Conservation (phyloP, 2,329 filamentous ascomycete genomes). For the Setomelanomma holmii region DNA sequence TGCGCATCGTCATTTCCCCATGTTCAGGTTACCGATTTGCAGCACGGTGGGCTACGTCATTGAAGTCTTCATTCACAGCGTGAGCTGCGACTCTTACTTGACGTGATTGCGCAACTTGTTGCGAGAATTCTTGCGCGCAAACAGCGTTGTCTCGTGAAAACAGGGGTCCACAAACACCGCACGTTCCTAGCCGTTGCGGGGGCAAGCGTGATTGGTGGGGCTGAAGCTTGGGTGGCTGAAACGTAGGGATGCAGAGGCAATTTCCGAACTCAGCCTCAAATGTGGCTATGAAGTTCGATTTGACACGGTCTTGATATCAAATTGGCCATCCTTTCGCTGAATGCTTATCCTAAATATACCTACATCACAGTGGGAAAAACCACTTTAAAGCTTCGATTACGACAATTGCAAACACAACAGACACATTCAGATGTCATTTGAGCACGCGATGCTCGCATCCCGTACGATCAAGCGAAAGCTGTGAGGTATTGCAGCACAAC, state of each 20-base stretch:
- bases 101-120: background rate
- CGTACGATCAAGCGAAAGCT: no score
- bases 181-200: slow-evolving; percentile 11
- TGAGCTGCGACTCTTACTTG: no score
- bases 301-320: no score
- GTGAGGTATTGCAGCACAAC: no score
- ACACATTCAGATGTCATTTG: no score
- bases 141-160: background rate
- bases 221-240: slow-evolving; percentile 1
- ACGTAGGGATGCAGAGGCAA: background rate
- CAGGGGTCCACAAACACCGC: background rate
- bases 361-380: no score
- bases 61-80: background rate
- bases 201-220: slow-evolving; percentile 1
- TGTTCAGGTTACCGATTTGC: background rate
- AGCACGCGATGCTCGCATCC: no score
- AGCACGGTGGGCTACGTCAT: background rate
- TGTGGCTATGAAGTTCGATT: no score
- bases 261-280: background rate
- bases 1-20: slow-evolving; percentile 27
- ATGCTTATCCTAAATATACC: no score
- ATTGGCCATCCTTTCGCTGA: no score
- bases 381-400: no score
- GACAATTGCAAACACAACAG: no score
- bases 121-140: background rate